Evolutionary conservation across 352 stramenopile genomes (phyloP).

Genomic region (Thraustochytrium sp.): DNA sequence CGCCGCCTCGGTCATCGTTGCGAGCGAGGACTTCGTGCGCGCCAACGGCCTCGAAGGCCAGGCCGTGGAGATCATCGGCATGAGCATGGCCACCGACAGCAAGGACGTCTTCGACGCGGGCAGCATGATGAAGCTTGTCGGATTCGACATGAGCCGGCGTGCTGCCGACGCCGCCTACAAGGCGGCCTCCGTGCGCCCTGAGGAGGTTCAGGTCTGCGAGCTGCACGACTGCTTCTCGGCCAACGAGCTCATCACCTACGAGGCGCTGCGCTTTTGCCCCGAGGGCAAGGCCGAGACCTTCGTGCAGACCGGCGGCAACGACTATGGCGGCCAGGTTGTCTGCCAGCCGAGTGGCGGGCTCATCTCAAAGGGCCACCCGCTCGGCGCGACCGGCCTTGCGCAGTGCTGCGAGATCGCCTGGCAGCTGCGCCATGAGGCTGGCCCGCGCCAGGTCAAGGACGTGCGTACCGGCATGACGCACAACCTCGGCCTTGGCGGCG

Average conservation of each 20-base stretch:
- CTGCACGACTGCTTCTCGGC: slow-evolving; percentile 47
- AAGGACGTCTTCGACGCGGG: slow-evolving; percentile 6
- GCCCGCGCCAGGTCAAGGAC: slow-evolving; percentile 33
- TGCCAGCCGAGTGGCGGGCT: slow-evolving; percentile 39
- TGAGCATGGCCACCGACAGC: slow-evolving; percentile 42
- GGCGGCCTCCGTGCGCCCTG: neutral
- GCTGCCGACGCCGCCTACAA: slow-evolving; percentile 43
- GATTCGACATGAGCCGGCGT: slow-evolving; percentile 41
- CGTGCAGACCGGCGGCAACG: slow-evolving; percentile 35
- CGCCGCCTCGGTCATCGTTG: slow-evolving; percentile 35
- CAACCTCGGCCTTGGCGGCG: slow-evolving; percentile 45
- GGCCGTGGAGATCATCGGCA: slow-evolving; percentile 46
- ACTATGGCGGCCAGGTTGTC: slow-evolving; percentile 45
- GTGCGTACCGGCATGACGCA: slow-evolving; percentile 12
- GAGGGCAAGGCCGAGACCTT: slow-evolving; percentile 42
- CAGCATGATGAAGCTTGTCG: slow-evolving; percentile 45
- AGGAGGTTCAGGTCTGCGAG: slow-evolving; percentile 36
- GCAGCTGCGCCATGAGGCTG: slow-evolving; percentile 36
- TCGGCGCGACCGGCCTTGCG: slow-evolving; percentile 44
- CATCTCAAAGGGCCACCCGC: slow-evolving; percentile 46
- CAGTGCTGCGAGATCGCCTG: slow-evolving; percentile 44
- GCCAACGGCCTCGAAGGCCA: slow-evolving; percentile 45
- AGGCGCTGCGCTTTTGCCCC: slow-evolving; percentile 23
- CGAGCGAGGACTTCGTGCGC: slow-evolving; percentile 45
- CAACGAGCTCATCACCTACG: slow-evolving; percentile 48